Percentiles rank a stretch among this genome's conserved stretches.
Conservation (phyloP, 257 asterid species). For the Gentiana straminea region DNA sequence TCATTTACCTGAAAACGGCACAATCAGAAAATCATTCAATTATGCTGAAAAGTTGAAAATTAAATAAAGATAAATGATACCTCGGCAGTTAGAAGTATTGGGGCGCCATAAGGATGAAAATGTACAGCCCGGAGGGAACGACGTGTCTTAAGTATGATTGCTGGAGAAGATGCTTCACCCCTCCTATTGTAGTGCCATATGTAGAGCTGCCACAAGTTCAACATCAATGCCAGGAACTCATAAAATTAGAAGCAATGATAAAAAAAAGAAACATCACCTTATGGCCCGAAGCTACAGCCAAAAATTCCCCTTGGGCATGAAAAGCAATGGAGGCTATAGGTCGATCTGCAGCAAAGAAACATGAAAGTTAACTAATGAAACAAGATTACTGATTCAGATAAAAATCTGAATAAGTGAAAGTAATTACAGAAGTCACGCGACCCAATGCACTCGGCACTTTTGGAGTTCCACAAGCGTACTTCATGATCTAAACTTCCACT, state of each 20-base stretch:
- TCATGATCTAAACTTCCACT: conserved; percentile 99
- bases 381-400: not conserved
- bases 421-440: conserved; percentile 83
- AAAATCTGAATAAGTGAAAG: conserved; percentile 13
- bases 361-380: conserved; percentile 9
- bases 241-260: conserved; percentile 9
- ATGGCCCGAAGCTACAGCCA: conserved; percentile 99
- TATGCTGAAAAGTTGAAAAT: conserved; percentile 1
- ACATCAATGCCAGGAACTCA: conserved; percentile 17
- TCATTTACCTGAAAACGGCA: conserved; percentile 43
- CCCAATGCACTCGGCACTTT: conserved; percentile 80
- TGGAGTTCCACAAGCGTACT: conserved; percentile 94
- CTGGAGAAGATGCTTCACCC: conserved; percentile 78
- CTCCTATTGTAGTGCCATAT: conserved; percentile 84
- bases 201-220: conserved; percentile 54
- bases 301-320: conserved; percentile 90
- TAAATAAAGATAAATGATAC: conserved; percentile 28
- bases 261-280: conserved; percentile 49
- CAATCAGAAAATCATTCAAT: conserved; percentile 6
- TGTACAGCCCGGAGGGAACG: conserved; percentile 98
- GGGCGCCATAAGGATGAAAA: conserved; percentile 95
- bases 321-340: conserved; percentile 98
- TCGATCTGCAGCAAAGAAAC: conserved; percentile 49
- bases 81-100: conserved; percentile 97
- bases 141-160: conserved; percentile 76